A percentile compares a stretch with the other conserved stretches of the same genome.
Evolutionary conservation across 805 yeast species (phyloP).

Genomic region (Candida xyloterini): DNA sequence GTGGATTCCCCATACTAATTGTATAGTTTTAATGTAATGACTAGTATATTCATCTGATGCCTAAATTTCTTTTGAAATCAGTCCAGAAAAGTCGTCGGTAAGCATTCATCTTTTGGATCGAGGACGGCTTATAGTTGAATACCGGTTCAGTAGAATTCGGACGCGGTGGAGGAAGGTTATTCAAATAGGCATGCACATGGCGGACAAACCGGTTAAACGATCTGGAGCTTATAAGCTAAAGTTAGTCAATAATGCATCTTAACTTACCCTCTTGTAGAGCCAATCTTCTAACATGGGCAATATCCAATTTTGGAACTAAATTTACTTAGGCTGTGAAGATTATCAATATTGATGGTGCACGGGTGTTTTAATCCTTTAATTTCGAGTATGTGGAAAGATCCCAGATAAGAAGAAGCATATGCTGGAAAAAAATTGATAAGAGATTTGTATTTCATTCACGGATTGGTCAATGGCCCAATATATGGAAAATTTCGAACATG

Average conservation of each 20-base stretch:
- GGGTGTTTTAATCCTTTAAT: too few species aligned
- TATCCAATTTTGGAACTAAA: neutral
- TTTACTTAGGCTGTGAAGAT: neutral
- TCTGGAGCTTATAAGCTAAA: conserved; percentile 50
- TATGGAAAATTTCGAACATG: conserved; percentile 17
- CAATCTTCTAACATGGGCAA: conserved; percentile 43
- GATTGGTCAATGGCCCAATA: conserved; percentile 16
- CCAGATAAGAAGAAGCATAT: neutral
- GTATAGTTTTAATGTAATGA: conserved; percentile 1
- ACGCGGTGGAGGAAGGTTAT: conserved; percentile 52
- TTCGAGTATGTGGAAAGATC: too few species aligned
- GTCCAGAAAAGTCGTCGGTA: conserved; percentile 55
- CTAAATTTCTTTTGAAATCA: conserved; percentile 55
- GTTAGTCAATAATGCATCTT: neutral
- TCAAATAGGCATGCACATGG: conserved; percentile 58
- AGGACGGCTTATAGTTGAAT: conserved; percentile 42
- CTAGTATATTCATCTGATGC: conserved; percentile 35
- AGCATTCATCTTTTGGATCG: conserved; percentile 57
- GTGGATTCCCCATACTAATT: conserved; percentile 28
- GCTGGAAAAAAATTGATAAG: conserved; percentile 2
- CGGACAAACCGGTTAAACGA: conserved; percentile 63
- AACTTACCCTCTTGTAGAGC: conserved; percentile 34
- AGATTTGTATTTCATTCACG: neutral
- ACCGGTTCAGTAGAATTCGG: conserved; percentile 14
- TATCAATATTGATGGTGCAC: too few species aligned